Evolutionary conservation across 2,329 filamentous ascomycete species (phyloP).

Genomic region (Aureobasidium namibiae): DNA sequence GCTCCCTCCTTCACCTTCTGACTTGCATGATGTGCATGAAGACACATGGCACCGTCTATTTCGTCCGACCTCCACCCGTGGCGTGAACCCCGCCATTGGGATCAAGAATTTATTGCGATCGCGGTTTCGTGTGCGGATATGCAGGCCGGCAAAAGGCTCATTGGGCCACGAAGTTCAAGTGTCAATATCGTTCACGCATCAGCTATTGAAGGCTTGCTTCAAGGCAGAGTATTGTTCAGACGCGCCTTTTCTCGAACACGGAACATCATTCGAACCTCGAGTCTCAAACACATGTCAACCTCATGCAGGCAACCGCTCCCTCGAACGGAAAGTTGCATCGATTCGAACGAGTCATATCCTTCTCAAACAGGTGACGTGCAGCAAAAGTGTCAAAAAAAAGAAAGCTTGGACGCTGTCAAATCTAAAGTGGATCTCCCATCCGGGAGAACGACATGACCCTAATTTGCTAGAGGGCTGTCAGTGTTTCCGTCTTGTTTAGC

Average conservation of each 20-base stretch:
- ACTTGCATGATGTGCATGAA: conserved; percentile 9
- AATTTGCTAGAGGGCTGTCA: not conserved
- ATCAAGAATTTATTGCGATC: not conserved
- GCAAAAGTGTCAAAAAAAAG: conserved; percentile 1
- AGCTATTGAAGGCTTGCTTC: not conserved
- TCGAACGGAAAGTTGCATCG: not conserved
- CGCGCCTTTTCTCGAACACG: not conserved
- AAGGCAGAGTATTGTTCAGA: not conserved
- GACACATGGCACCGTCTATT: conserved; percentile 7
- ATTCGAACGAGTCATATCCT: not conserved
- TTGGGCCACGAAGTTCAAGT: not conserved
- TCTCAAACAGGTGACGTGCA: conserved; percentile 5
- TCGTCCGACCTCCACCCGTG: not conserved
- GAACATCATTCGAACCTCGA: not conserved
- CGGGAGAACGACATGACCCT: conserved; percentile 9
- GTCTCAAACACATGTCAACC: not conserved
- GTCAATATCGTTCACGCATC: not conserved
- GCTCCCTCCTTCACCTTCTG: conserved; percentile 1
- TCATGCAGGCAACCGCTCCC: not conserved
- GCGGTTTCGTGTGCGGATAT: not conserved
- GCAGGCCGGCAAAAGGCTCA: not conserved
- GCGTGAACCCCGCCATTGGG: not conserved
- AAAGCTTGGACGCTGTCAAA: conserved; percentile 8
- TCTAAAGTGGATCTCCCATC: not conserved
- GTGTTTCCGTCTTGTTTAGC: not conserved